Percentiles rank a stretch among this genome's conserved stretches.
Evolutionary conservation across 768 basidiomycete genomes (phyloP).

Genomic region (Russula emetica): DNA sequence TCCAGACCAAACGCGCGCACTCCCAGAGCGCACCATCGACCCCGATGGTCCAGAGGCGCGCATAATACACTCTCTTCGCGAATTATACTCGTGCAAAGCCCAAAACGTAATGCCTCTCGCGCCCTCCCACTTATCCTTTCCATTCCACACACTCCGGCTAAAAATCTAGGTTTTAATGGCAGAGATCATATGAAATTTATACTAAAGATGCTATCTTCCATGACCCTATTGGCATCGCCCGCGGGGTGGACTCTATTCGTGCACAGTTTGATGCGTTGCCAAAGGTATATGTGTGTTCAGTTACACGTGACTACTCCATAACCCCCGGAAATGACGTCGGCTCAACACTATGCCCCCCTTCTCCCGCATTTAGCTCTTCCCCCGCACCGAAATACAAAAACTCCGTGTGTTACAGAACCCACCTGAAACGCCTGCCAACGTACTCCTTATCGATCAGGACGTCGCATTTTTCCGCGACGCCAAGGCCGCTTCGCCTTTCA

Average conservation of each 20-base stretch:
- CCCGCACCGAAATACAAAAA: constrained; percentile 41
- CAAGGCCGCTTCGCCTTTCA: constrained; percentile 39
- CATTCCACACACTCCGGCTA: background rate
- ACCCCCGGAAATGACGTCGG: background rate
- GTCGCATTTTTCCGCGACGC: constrained; percentile 43
- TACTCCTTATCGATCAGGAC: constrained; percentile 46
- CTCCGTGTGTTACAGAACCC: constrained; percentile 44
- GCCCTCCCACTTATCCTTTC: constrained; percentile 31
- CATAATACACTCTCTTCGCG: constrained; percentile 42
- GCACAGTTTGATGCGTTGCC: constrained; percentile 44
- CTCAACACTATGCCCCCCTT: background rate
- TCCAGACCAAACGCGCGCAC: constrained; percentile 37
- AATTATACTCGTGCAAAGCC: constrained; percentile 32
- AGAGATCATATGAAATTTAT: constrained; percentile 46
- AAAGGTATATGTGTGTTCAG: constrained; percentile 33
- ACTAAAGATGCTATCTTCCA: constrained; percentile 40
- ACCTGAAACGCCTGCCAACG: constrained; percentile 35
- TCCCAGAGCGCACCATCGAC: constrained; percentile 38
- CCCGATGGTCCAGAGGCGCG: constrained; percentile 31
- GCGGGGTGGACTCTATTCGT: constrained; percentile 40
- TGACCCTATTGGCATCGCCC: constrained; percentile 45
- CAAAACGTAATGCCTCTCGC: background rate
- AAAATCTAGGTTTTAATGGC: background rate
- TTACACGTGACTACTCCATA: constrained; percentile 1
- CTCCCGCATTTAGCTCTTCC: constrained; percentile 37